phyloP scores from a whole-genome alignment of 139 green algal species.

The Zygnema circumcarinatum region DNA sequence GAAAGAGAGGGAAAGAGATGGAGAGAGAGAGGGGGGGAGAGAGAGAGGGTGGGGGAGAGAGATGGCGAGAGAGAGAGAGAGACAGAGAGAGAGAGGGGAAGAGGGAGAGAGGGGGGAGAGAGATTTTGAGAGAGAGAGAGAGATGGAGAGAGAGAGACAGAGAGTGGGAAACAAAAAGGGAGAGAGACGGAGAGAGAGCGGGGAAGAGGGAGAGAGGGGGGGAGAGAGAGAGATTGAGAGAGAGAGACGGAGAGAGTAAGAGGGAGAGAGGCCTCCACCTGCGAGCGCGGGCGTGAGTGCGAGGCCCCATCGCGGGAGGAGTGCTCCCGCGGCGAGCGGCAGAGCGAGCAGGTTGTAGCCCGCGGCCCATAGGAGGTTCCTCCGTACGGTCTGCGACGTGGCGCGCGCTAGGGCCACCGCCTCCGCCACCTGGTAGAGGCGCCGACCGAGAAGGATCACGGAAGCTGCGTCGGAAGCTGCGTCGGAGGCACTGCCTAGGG shows the following conservation, averaged over 20 bases:
- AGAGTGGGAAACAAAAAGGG: background rate
- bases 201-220: background rate
- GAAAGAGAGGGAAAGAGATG: too few relatives aligned
- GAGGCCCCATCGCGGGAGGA: slow-evolving; percentile 67
- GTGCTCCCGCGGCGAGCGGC: slow-evolving; percentile 81
- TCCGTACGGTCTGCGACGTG: slow-evolving; percentile 83
- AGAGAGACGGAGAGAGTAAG: background rate
- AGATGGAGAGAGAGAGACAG: background rate
- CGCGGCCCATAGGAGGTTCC: slow-evolving; percentile 90
- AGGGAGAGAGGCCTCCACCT: background rate
- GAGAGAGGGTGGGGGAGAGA: too few relatives aligned
- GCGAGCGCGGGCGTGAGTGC: slow-evolving; percentile 81
- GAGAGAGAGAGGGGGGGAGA: too few relatives aligned
- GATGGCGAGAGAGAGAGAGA: too few relatives aligned
- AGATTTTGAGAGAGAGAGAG: background rate
- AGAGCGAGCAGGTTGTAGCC: slow-evolving; percentile 91
- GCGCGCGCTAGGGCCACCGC: slow-evolving; percentile 74
- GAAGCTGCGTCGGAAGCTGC: slow-evolving; percentile 79
- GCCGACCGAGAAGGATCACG: slow-evolving; percentile 89
- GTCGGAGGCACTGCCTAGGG: slow-evolving; percentile 64
- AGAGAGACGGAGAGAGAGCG: background rate
- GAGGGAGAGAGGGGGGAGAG: background rate
- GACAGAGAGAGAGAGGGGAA: background rate
- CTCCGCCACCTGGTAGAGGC: slow-evolving; percentile 67
- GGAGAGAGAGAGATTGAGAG: background rate